A percentile compares a stretch with the other conserved stretches of the same genome.
Conservation (phyloP, 176 grass and related monocot genomes). For the Puya raimondii region DNA sequence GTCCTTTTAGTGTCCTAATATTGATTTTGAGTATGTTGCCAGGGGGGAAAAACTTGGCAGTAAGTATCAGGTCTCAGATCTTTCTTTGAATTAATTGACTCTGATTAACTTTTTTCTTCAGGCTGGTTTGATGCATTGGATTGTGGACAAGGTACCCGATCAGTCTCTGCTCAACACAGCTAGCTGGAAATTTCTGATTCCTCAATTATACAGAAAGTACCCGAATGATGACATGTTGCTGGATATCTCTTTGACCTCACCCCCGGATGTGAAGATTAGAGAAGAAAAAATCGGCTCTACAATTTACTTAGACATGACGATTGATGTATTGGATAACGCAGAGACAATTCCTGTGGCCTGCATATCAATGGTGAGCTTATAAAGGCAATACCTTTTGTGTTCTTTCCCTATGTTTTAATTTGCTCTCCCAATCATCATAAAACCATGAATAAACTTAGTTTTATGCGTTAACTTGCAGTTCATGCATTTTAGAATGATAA, state of each 20-base stretch:
- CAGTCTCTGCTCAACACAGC: conserved; percentile 79
- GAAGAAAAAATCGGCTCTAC: conserved; percentile 55
- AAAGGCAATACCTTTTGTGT: not conserved
- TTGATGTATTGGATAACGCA: conserved; percentile 51
- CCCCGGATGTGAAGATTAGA: conserved; percentile 52
- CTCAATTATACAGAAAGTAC: conserved; percentile 56
- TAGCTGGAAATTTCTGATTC: conserved; percentile 84
- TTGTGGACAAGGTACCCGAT: conserved; percentile 70
- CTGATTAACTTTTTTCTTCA: conserved; percentile 23
- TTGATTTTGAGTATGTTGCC: too few species aligned
- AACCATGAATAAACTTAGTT: not conserved
- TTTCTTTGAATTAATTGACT: too few species aligned
- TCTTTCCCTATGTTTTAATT: not conserved
- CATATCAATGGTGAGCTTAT: conserved; percentile 52
- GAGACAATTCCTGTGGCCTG: conserved; percentile 71
- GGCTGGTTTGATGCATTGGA: conserved; percentile 64
- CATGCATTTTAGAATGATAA: not conserved
- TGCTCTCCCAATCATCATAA: conserved; percentile 7
- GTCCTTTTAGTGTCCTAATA: too few species aligned
- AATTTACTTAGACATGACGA: conserved; percentile 52
- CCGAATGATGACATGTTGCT: conserved; percentile 66
- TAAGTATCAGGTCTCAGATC: too few species aligned
- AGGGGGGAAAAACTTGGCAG: too few species aligned
- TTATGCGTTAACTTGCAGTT: not conserved
- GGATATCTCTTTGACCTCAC: conserved; percentile 74